Base-by-base conservation (phyloP, 805 yeast species). In the Lachancea thermotolerans region DNA sequence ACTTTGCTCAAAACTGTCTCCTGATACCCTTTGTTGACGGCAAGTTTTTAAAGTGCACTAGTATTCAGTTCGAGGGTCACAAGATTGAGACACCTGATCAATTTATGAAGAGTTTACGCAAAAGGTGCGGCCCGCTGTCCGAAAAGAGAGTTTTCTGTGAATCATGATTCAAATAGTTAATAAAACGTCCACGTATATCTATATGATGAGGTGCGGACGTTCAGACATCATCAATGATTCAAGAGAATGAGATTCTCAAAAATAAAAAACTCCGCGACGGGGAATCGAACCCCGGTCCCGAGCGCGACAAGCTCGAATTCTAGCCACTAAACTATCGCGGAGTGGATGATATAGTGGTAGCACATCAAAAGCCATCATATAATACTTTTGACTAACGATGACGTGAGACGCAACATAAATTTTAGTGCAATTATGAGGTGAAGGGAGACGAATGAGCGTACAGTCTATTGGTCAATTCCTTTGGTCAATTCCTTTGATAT, bases 11-110 rank as follows among this genome's bases (percentile, higher is more conserved):
- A 7, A 52, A 58, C 9, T 47, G 46, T 1, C 34, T 81, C 0
- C 28, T 69, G 0, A 62, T 79, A 0, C 70, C 69, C 41, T 73
- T 85, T 1, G 6, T 31, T 0, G 76, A 73, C 49, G 78, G 79
- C 0, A 31, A 38, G 2, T 53, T 44, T 11, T 49, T 84, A 1
- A 37, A 60, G 0, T 68, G 67, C 0, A 58, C 56, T 0, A 44
- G 40, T 2, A 45, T 82, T 8, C 81, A 78, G 48, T 69, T 81
- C 39, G 86, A 83, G 59, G 80, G 78, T 16, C 75, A 70, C 49
- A 64, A 64, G 8, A 57, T 64, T 6, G 85, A 82, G 54, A 50
- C 56, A 0, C 72, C 80, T 0, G 30, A 44, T 0, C 66, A 64
- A 28, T 83, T 84, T 55, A 53, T 70, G 49, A 55, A 51, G 3